Evolutionary conservation across 106 monocot genomes (phyloP), one percentile per base, ranked within the genome.

Genomic region (Dendrobium nobile): DNA sequence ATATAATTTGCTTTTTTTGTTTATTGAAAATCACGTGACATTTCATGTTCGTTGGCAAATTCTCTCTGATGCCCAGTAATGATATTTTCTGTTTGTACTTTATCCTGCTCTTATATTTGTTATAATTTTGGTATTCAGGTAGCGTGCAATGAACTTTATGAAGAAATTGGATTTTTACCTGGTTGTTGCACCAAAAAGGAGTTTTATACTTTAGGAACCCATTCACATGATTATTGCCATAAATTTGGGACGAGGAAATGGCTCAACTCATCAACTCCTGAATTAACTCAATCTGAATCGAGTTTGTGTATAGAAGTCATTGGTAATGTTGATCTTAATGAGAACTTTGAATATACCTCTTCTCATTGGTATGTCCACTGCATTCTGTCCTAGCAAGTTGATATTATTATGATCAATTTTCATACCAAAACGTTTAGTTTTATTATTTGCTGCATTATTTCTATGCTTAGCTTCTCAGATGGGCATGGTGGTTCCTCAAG

Each of bases 381-480:
- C 43, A 41, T 44, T 74, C 17, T 42, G 18, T 2, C 2, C 43
- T 15, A 41, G 41, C 6, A 74, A 19, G 43, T 37, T 43, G 10
- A 7, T 43, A 37, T 51, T 76, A 16, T 26, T 76, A 24, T 76
- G 0, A 47, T 48, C 24, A 7, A 48, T 48, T 8, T 48, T 76
- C 24, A 47, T 27, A 11, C 76, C 10, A 47, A 47, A 26, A 48
- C 9, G 47, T 76, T 48, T 26, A 26, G 11, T 26, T 76, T 76
- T 13, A 48, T 19, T 48, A 48, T 76, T 76, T 70, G 4, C 31
- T 80, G 70, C 70, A 70, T 70, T 70, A 70, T 22, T 73, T 84
- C n/a, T 47, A 9, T 48, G 37, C 47, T 73, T 77, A 85, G 85
- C 78, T 85, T 72, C 64, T 82, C 74, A 41, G 42, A 81, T 47